A percentile compares a stretch with the other conserved stretches of the same genome.
These are phyloP conservation scores for Aspergillus versicolor DNA, from an alignment of 2,329 filamentous ascomycete species.

Conservation along the genomic window DNA sequence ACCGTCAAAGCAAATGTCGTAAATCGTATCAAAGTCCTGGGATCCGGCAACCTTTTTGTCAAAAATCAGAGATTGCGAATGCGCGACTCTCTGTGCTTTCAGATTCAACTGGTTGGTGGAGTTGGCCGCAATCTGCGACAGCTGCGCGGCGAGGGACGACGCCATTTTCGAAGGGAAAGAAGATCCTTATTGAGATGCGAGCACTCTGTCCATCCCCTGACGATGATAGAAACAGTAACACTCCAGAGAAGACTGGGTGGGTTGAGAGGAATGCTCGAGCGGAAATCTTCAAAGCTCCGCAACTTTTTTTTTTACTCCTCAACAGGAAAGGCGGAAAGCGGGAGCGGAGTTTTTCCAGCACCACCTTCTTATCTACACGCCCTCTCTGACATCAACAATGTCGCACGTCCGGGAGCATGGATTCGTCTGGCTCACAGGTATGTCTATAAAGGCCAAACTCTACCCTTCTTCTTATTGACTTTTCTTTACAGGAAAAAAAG, in stretches of 20 bases:
- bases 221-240: background rate
- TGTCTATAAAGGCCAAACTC: slow-evolving; percentile 8
- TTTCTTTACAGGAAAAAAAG: slow-evolving; percentile 33
- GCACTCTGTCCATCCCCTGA: slow-evolving; percentile 22
- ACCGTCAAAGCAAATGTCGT: slow-evolving; percentile 80
- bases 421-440: slow-evolving; percentile 36
- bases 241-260: slow-evolving; percentile 2
- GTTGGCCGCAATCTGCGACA: slow-evolving; percentile 86
- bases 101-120: slow-evolving; percentile 89
- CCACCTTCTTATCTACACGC: slow-evolving; percentile 10
- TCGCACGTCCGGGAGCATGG: slow-evolving; percentile 33
- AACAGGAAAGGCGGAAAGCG: slow-evolving; percentile 20
- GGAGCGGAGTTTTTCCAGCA: slow-evolving; percentile 28
- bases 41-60: slow-evolving; percentile 78
- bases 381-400: slow-evolving; percentile 15
- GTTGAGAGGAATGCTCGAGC: slow-evolving; percentile 15
- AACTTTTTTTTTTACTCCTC: slow-evolving; percentile 36
- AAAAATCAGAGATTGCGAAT: slow-evolving; percentile 94
- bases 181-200: slow-evolving; percentile 15
- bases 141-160: slow-evolving; percentile 85
- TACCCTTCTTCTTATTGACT: background rate
- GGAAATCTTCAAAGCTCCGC: slow-evolving; percentile 17
- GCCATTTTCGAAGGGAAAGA: slow-evolving; percentile 57
- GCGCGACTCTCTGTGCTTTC: slow-evolving; percentile 86
- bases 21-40: slow-evolving; percentile 89